Percentiles rank a stretch among this genome's conserved stretches.
Conservation (phyloP, 1,284 basidiomycete species). For the Leccinum cinnamomeum region DNA sequence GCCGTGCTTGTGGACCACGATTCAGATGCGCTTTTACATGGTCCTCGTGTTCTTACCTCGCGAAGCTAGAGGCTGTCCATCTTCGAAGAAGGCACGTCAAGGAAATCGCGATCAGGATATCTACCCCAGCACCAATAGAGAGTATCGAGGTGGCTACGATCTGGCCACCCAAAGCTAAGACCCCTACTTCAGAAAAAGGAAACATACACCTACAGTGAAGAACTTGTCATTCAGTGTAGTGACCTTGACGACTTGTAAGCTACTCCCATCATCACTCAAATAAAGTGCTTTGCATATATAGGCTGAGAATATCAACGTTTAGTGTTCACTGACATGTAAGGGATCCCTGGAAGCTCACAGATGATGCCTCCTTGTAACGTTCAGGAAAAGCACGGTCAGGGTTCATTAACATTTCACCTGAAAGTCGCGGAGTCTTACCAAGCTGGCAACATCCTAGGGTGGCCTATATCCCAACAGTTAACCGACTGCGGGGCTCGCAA, state of each 20-base stretch:
- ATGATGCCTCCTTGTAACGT: neutral
- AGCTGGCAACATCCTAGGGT: neutral
- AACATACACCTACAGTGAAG: neutral
- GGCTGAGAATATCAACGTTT: neutral
- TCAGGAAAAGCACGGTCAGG: neutral
- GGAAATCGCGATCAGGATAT: conserved; percentile 11
- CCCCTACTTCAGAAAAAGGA: neutral
- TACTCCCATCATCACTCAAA: neutral
- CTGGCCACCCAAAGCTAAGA: conserved; percentile 1
- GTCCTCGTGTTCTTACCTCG: neutral
- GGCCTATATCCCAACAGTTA: conserved; percentile 1
- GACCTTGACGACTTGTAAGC: neutral
- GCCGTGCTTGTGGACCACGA: conserved; percentile 1
- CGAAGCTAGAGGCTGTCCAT: neutral
- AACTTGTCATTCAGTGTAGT: neutral
- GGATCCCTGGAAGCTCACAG: neutral
- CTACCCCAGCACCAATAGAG: neutral
- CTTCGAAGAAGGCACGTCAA: conserved; percentile 10
- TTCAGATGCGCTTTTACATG: neutral
- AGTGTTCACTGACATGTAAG: too few species aligned
- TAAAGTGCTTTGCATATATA: neutral
- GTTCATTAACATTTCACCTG: too few species aligned
- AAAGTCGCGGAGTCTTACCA: neutral
- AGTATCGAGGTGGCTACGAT: neutral
- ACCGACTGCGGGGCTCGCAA: neutral